A percentile compares a stretch with the other conserved stretches of the same genome.
Evolutionary conservation across 768 basidiomycete species (phyloP).

Genomic region (Lactifluus echinatus): DNA sequence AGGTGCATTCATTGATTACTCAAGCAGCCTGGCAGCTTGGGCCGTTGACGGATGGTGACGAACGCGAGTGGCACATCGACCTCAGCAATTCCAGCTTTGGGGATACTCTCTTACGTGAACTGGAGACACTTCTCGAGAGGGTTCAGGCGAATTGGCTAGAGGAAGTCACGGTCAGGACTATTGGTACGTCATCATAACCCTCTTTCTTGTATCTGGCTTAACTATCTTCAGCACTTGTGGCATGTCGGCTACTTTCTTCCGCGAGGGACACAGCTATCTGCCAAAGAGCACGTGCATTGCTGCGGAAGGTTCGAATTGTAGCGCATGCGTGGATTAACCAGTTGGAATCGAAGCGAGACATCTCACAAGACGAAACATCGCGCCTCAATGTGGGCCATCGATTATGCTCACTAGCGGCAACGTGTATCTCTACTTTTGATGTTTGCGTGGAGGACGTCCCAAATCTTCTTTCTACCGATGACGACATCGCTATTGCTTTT

Average conservation of each 20-base stretch:
- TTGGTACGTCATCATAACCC: constrained; percentile 1
- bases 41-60: constrained; percentile 16
- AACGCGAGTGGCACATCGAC: constrained; percentile 35
- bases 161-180: constrained; percentile 11
- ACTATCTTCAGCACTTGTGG: background rate
- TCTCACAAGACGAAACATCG: background rate
- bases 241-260: background rate
- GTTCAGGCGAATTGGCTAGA: constrained; percentile 36
- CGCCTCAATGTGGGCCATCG: background rate
- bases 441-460: background rate
- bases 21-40: constrained; percentile 42
- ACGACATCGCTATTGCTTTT: constrained; percentile 8
- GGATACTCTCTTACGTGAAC: constrained; percentile 29
- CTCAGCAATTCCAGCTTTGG: constrained; percentile 29
- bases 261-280: background rate
- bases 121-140: constrained; percentile 29
- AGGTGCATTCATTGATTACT: constrained; percentile 35
- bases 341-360: background rate
- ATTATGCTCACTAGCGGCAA: constrained; percentile 3
- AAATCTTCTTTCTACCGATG: background rate
- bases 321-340: constrained; percentile 2
- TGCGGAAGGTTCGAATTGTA: constrained; percentile 5
- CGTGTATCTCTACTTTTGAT: constrained; percentile 10
- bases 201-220: background rate
- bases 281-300: background rate